Conservation (phyloP, 495 filamentous ascomycete species). For the Penicillium malachiteum region DNA sequence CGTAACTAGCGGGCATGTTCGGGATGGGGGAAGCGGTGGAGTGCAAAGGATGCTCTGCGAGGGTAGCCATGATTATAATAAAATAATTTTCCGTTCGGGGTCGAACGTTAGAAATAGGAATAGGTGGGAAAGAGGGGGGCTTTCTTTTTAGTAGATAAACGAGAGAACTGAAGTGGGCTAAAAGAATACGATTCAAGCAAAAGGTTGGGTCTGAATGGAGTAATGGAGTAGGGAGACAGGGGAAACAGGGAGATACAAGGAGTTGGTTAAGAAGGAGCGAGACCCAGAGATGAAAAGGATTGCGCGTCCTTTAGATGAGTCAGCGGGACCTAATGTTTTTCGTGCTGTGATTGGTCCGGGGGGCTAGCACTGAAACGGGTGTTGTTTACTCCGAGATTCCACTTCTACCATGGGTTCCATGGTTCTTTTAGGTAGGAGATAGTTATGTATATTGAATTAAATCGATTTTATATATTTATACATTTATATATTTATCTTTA, state of each 20-base stretch:
- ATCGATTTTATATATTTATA: not conserved
- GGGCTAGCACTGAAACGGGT: conserved; percentile 8
- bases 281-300: conserved; percentile 27
- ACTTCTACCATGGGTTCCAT: not conserved
- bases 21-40: conserved; percentile 28
- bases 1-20: conserved; percentile 34
- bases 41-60: conserved; percentile 40
- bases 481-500: no score
- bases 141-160: not conserved
- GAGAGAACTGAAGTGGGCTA: not conserved
- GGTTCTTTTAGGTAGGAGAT: not conserved
- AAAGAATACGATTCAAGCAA: not conserved
- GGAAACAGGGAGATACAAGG: not conserved
- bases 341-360: conserved; percentile 9
- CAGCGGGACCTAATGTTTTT: conserved; percentile 15
- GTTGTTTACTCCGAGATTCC: conserved; percentile 10
- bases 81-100: not conserved
- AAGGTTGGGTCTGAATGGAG: not conserved
- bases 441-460: not conserved
- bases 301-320: conserved; percentile 43
- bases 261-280: conserved; percentile 5
- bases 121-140: not conserved
- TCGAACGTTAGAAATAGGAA: conserved; percentile 1
- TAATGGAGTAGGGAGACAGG: not conserved
- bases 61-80: conserved; percentile 39